phyloP scores from a whole-genome alignment of 306 rosid genomes.

The Betula pendula region DNA sequence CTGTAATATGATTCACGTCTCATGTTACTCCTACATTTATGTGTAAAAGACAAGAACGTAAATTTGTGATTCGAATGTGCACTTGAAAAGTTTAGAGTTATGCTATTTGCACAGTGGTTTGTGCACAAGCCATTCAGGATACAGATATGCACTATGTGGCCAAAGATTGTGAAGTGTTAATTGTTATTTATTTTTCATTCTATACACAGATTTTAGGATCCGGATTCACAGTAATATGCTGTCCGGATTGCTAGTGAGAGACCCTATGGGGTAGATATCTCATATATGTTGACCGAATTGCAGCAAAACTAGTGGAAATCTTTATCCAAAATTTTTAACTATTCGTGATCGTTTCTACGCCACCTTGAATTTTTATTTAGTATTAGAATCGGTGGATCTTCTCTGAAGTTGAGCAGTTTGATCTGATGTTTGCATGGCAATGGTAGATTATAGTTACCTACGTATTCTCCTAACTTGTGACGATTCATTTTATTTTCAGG shows the following conservation, averaged over 20 bases:
- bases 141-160: not conserved
- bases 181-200: not conserved
- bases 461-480: slow-evolving; percentile 17
- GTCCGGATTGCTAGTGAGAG: no score
- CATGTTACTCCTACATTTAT: not conserved
- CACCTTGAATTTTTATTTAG: not conserved
- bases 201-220: not conserved
- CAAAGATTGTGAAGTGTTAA: not conserved
- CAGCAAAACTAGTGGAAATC: no score
- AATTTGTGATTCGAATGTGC: not conserved
- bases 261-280: no score
- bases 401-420: not conserved
- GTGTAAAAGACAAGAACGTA: not conserved
- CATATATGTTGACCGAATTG: no score
- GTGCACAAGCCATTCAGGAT: not conserved
- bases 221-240: no score
- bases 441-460: not conserved
- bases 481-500: slow-evolving; percentile 48
- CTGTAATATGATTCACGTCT: not conserved
- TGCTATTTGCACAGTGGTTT: not conserved
- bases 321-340: no score
- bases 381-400: not conserved
- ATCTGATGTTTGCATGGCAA: not conserved
- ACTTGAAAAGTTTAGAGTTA: not conserved
- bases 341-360: no score